Base-by-base conservation (phyloP, 352 stramenopile species). In the Peronospora belbahrii region DNA sequence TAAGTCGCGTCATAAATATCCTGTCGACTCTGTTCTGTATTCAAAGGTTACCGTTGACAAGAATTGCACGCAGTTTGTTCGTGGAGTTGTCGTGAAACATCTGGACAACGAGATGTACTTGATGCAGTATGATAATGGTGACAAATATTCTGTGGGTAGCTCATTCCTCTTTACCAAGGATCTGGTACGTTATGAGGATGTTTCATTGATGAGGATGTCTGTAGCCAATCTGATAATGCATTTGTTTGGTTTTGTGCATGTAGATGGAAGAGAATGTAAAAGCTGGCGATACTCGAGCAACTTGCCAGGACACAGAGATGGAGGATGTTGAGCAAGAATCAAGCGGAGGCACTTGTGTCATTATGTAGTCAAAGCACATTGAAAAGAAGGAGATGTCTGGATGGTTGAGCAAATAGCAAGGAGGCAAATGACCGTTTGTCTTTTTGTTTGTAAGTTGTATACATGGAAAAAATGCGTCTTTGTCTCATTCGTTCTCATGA, bases 71-170 rank as follows among this genome's bases (percentile, higher is more conserved):
- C 64, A 67, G 23, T 83, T 72, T 50, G 59, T 73, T 25, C 68
- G 69, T 31, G 66, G 74, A 4, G 36, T 65, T 17, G 65, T 83
- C 0, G 42, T 62, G 3, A 62, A 77, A 24, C 42, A 67, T 28
- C 42, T 82, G 18, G 38, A 56, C 7, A 63, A 83, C 34, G 62
- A 56, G 4, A 58, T 44, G 30, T 83, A 79, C 50, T 38, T 59
- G 31, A 48, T 85, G 31, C 56, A 69, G 25, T 85, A 81, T 41
- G 69, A 85, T 30, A 72, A 80, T 34, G 69, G 69, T 4, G 67
- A 85, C 48, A 65, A 73, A 25, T 83, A 70, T 27, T 65, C 65
- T 2, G 63, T 78, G 3, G 24, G 31, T 6, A 46, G 49, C 17
- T 60, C 55, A n/a, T 78, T 57, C 18, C 49, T 84, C 13, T 74